Conservation (phyloP, 495 filamentous ascomycete species). For the Baudoinia panamericana region DNA sequence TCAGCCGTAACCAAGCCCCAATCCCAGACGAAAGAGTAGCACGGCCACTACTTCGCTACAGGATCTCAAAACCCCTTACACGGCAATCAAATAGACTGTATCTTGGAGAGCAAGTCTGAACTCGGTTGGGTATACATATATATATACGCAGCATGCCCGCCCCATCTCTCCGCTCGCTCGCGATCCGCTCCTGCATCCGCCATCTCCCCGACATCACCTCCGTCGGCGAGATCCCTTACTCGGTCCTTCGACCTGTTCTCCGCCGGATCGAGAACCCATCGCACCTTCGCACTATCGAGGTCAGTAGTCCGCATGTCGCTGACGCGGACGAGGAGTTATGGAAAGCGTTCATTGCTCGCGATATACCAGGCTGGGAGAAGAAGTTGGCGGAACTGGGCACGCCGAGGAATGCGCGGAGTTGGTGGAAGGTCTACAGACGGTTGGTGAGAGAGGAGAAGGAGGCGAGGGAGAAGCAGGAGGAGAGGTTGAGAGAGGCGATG, state of each 20-base stretch:
- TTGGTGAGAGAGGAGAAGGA: conserved; percentile 14
- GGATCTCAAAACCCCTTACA: too few relatives aligned
- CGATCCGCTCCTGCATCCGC: conserved; percentile 6
- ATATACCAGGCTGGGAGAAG: conserved; percentile 48
- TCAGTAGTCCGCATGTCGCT: conserved; percentile 49
- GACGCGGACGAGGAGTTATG: conserved; percentile 51
- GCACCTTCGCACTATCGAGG: conserved; percentile 52
- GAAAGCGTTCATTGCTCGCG: conserved; percentile 52
- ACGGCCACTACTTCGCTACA: too few relatives aligned
- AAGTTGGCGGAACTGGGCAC: conserved; percentile 44
- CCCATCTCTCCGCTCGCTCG: neutral
- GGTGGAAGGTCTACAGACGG: conserved; percentile 49
- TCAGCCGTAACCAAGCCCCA: too few relatives aligned
- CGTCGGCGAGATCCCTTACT: conserved; percentile 53
- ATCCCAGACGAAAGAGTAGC: too few relatives aligned
- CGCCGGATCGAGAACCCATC: conserved; percentile 49
- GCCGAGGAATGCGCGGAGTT: conserved; percentile 42
- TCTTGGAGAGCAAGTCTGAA: too few relatives aligned
- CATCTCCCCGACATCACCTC: conserved; percentile 34
- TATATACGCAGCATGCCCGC: conserved; percentile 6
- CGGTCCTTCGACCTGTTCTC: conserved; percentile 46
- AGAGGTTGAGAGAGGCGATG: conserved; percentile 17
- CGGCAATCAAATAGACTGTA: too few relatives aligned
- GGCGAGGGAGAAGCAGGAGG: conserved; percentile 19
- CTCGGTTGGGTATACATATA: too few relatives aligned